Percentiles rank a stretch among this genome's conserved stretches.
Evolutionary conservation across 2,329 filamentous ascomycete species (phyloP).

Genomic region (Plenodomus lindquistii): DNA sequence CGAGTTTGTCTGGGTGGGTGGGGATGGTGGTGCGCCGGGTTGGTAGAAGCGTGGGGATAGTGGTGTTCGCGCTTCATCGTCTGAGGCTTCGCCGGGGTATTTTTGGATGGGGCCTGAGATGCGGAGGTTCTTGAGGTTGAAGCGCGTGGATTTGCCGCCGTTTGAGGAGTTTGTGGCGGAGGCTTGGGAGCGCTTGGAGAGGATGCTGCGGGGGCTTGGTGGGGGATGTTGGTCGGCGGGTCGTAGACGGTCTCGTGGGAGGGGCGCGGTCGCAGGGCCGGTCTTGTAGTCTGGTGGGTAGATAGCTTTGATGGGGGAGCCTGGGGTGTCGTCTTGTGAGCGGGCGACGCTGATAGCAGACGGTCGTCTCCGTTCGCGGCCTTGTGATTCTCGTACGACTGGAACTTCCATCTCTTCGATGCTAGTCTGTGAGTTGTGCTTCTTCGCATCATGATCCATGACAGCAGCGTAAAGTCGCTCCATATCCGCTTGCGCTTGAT

Average conservation of each 20-base stretch:
- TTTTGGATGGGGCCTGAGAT: conserved; percentile 61
- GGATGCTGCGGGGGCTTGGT: conserved; percentile 40
- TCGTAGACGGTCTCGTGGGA: conserved; percentile 19
- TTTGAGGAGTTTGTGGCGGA: conserved; percentile 43
- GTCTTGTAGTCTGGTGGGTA: conserved; percentile 49
- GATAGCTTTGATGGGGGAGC: conserved; percentile 52
- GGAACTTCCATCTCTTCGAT: conserved; percentile 21
- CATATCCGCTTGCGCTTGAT: conserved; percentile 78
- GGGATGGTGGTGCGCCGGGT: conserved; percentile 59
- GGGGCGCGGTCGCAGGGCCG: conserved; percentile 28
- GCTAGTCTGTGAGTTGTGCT: conserved; percentile 39
- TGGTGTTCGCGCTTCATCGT: conserved; percentile 56
- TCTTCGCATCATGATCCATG: conserved; percentile 77
- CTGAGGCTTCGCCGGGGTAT: conserved; percentile 45
- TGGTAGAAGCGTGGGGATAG: conserved; percentile 61
- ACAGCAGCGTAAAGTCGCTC: conserved; percentile 91
- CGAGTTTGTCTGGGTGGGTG: conserved; percentile 48
- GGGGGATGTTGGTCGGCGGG: conserved; percentile 19
- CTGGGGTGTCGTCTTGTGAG: conserved; percentile 34
- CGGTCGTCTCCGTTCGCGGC: conserved; percentile 21
- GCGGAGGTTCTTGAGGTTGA: conserved; percentile 58
- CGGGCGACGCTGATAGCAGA: conserved; percentile 37
- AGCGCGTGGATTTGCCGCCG: conserved; percentile 44
- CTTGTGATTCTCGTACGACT: not conserved
- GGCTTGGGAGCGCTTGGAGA: conserved; percentile 38